Evolutionary conservation across 2,329 filamentous ascomycete species (phyloP), one percentile per base, ranked within the genome.

Genomic region (Diaporthe sp.): DNA sequence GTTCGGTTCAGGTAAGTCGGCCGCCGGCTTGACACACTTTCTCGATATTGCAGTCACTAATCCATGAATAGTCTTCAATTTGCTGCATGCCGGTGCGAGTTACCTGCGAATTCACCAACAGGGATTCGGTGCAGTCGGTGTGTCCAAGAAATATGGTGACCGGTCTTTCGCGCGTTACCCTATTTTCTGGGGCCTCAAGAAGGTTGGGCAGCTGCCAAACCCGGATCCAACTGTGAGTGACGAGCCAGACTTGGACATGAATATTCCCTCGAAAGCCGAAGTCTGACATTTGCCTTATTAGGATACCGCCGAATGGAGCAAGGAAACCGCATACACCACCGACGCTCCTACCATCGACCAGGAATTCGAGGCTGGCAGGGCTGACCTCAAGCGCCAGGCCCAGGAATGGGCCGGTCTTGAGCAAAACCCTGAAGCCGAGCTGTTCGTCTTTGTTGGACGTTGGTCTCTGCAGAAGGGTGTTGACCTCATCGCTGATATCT

Each of bases 401-500:
- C 91, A 93, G 78, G 89, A 92, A 81, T 93, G 92, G 91, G 91
- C 91, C 55, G 90, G 90, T 19, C 85, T 93, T 2, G 85, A 91
- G 9, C 86, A 90, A 70, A 87, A 91, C 77, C 88, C 90, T 3
- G 85, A 90, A 44, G 91, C 92, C 2, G 90, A 93, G 73, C 84
- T 93, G 22, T 88, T 93, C 76, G 91, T 93, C 13, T 93, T 93
- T 77, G 91, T 93, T 56, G 91, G 91, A 73, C 88, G 91, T 76
- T 93, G 91, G 92, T 91, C 89, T 25, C 89, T 92, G 87, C 91
- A 93, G 79, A 93, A 93, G 81, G 91, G 91, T 70, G 86, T 79
- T 82, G 92, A 68, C 91, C 83, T 93, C 58, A 93, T 92, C 77
- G 91, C 91, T 10, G 91, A 93, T 78, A 89, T 92, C 35, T 90